phyloP scores from a whole-genome alignment of 23 red algal genomes.

The Gracilaria caudata region DNA sequence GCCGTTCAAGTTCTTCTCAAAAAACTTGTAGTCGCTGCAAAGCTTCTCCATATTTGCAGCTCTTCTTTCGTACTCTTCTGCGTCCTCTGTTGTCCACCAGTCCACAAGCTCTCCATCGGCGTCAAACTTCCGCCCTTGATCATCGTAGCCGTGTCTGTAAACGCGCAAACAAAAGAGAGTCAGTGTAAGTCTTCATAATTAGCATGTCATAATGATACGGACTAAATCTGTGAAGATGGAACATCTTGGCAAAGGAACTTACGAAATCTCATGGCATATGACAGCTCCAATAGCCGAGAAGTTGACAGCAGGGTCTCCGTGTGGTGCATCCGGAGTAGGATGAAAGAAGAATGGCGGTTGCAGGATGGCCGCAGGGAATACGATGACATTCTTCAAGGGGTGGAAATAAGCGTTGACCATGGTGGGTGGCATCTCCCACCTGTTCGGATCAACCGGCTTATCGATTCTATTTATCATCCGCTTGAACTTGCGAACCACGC shows the following conservation, averaged over 20 bases:
- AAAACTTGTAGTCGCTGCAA: slow-evolving; percentile 67
- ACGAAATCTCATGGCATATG: slow-evolving; percentile 87
- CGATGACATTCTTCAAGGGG: slow-evolving; percentile 78
- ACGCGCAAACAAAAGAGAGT: background rate
- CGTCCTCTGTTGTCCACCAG: slow-evolving; percentile 73
- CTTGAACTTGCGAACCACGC: slow-evolving; percentile 31
- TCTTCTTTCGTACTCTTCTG: slow-evolving; percentile 64
- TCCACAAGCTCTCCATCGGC: slow-evolving; percentile 66
- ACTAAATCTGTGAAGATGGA: too few species aligned
- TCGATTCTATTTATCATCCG: slow-evolving; percentile 61
- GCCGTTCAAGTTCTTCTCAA: slow-evolving; percentile 83
- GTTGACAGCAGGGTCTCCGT: slow-evolving; percentile 87
- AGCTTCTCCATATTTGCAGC: slow-evolving; percentile 67
- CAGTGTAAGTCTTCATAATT: background rate
- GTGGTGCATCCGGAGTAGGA: slow-evolving; percentile 48
- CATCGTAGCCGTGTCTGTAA: slow-evolving; percentile 59
- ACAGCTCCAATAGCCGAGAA: slow-evolving; percentile 93
- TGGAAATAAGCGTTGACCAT: slow-evolving; percentile 95
- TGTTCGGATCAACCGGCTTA: slow-evolving; percentile 61
- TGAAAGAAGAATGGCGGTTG: slow-evolving; percentile 87
- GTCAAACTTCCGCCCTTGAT: slow-evolving; percentile 76
- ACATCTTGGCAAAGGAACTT: slow-evolving; percentile 60
- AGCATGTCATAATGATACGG: background rate
- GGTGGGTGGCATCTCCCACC: slow-evolving; percentile 85
- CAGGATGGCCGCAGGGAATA: slow-evolving; percentile 92